Conservation (phyloP, 805 yeast species). For the Martiniozyma abietophila region DNA sequence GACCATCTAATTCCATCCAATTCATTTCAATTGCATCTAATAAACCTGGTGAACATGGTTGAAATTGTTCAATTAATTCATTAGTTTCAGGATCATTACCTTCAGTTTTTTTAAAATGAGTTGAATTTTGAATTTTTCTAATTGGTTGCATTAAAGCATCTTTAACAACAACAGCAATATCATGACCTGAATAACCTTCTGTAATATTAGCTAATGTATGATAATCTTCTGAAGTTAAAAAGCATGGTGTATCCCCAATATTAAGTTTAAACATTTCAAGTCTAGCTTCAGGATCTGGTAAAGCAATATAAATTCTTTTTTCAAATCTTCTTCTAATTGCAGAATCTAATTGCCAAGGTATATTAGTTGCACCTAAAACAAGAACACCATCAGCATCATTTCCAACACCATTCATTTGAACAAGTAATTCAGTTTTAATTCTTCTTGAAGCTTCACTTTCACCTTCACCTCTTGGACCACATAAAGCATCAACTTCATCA, state of each 20-base stretch:
- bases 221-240: slow-evolving; percentile 62
- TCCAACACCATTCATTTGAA: slow-evolving; percentile 99
- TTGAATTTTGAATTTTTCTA: slow-evolving; percentile 88
- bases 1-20: slow-evolving; percentile 88
- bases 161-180: slow-evolving; percentile 90
- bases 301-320: slow-evolving; percentile 85
- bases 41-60: slow-evolving; percentile 99
- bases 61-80: slow-evolving; percentile 38
- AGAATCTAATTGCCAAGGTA: slow-evolving; percentile 98
- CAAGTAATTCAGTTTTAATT: slow-evolving; percentile 90
- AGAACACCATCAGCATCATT: slow-evolving; percentile 87
- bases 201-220: slow-evolving; percentile 83
- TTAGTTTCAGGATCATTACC: slow-evolving; percentile 29
- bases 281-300: slow-evolving; percentile 92
- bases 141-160: slow-evolving; percentile 98
- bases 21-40: slow-evolving; percentile 74
- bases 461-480: slow-evolving; percentile 98
- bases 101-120: slow-evolving; percentile 70
- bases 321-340: slow-evolving; percentile 97
- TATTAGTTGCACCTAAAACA: slow-evolving; percentile 94
- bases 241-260: slow-evolving; percentile 84
- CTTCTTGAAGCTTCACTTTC: slow-evolving; percentile 95
- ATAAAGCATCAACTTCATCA: slow-evolving; percentile 95
- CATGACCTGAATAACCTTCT: slow-evolving; percentile 96
- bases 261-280: slow-evolving; percentile 90